A percentile compares a stretch with the other conserved stretches of the same genome.
These are phyloP conservation scores for Beta macrorhiza DNA, from an alignment of 179 eudicot species.

Conservation along the genomic window DNA sequence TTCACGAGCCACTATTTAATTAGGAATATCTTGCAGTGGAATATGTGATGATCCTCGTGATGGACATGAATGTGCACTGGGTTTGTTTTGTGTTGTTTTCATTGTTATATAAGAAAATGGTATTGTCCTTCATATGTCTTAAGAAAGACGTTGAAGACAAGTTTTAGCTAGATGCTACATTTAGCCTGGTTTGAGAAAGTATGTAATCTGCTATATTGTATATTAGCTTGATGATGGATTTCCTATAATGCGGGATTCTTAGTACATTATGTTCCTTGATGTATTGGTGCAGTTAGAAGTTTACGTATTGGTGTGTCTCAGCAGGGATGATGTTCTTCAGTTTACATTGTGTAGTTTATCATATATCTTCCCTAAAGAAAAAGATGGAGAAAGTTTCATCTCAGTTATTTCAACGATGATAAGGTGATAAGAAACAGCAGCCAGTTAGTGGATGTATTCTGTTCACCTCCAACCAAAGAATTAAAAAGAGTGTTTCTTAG, in stretches of 20 bases:
- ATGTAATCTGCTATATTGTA: background rate
- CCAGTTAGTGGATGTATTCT: background rate
- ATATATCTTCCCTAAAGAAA: background rate
- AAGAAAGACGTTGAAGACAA: background rate
- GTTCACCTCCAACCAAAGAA: background rate
- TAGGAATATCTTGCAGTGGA: background rate
- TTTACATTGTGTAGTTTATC: background rate
- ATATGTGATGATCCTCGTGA: background rate
- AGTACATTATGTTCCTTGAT: background rate
- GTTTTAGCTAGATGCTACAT: background rate
- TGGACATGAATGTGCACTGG: constrained; percentile 2
- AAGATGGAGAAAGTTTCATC: background rate
- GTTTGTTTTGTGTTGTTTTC: background rate
- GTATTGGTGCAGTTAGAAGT: background rate
- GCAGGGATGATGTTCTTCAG: background rate
- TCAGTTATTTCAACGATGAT: background rate
- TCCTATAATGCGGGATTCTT: background rate
- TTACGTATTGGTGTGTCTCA: background rate
- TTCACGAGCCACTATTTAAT: background rate
- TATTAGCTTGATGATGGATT: background rate
- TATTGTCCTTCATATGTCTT: background rate
- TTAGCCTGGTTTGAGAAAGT: background rate
- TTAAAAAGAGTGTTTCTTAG: background rate
- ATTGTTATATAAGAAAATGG: background rate
- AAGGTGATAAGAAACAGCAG: background rate